Evolutionary conservation across 306 rosid genomes (phyloP).

Genomic region (Acacia melanoxylon): DNA sequence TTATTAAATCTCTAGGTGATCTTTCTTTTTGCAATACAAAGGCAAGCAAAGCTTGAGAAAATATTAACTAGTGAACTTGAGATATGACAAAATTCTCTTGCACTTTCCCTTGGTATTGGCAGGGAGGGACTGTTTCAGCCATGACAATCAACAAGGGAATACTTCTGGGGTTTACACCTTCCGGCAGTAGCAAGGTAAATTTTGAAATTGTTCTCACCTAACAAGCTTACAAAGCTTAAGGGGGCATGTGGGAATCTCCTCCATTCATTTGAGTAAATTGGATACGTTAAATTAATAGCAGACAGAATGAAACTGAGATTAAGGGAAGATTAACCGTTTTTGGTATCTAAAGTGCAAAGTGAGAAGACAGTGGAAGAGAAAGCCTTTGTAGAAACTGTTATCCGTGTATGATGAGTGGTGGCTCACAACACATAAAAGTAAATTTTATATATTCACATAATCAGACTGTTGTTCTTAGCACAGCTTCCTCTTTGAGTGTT

Average conservation of each 20-base stretch:
- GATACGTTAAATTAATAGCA: background rate
- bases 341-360: background rate
- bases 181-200: conserved; percentile 62
- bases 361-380: background rate
- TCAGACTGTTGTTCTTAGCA: background rate
- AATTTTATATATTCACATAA: background rate
- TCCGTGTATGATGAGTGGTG: background rate
- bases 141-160: conserved; percentile 83
- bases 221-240: conserved; percentile 6
- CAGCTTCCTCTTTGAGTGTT: background rate
- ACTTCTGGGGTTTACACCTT: conserved; percentile 88
- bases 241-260: conserved; percentile 22
- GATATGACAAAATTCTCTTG: conserved; percentile 7
- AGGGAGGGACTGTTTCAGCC: conserved; percentile 94
- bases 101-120: conserved; percentile 26
- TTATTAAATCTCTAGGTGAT: background rate
- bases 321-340: background rate
- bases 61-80: background rate
- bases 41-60: no score
- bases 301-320: conserved; percentile 1
- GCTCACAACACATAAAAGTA: background rate
- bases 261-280: background rate
- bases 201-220: conserved; percentile 2
- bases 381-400: background rate
- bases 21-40: background rate